These are phyloP conservation scores for Apiospora malaysiana DNA, from an alignment of 2,329 filamentous ascomycete genomes.

Conservation along the genomic window DNA sequence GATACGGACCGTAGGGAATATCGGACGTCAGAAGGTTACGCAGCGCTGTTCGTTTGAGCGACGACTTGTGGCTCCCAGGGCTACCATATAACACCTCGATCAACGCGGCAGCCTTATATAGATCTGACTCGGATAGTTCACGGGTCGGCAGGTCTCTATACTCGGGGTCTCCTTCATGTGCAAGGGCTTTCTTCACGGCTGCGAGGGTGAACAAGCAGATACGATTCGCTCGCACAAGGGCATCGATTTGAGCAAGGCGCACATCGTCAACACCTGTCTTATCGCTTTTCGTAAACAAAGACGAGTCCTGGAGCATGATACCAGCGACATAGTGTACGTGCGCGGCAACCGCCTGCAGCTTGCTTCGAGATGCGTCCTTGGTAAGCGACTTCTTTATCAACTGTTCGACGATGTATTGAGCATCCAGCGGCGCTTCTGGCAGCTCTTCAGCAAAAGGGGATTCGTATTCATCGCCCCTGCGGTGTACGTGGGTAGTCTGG, in stretches of 20 bases:
- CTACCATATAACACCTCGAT: neutral
- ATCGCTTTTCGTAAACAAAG: too few relatives aligned
- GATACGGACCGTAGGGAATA: constrained; percentile 20
- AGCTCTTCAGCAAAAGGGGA: neutral
- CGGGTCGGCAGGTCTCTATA: neutral
- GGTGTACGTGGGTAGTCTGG: constrained; percentile 54
- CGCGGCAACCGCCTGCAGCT: neutral
- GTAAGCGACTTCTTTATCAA: neutral
- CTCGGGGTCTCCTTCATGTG: neutral
- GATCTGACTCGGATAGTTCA: neutral
- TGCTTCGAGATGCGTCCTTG: neutral
- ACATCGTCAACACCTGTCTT: neutral
- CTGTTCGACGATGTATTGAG: neutral
- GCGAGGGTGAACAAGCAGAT: neutral
- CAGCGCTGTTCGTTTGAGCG: neutral
- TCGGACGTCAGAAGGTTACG: constrained; percentile 15
- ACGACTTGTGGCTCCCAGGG: neutral
- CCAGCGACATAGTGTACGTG: neutral
- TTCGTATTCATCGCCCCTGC: constrained; percentile 40
- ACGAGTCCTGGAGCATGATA: neutral
- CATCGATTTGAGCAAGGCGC: neutral
- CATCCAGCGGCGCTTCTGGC: too few relatives aligned
- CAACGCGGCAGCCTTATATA: neutral
- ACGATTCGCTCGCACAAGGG: neutral
- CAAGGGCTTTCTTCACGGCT: neutral